Conservation (phyloP, 371 early-diverging fungal genomes). For the Umbelopsis sp. region DNA sequence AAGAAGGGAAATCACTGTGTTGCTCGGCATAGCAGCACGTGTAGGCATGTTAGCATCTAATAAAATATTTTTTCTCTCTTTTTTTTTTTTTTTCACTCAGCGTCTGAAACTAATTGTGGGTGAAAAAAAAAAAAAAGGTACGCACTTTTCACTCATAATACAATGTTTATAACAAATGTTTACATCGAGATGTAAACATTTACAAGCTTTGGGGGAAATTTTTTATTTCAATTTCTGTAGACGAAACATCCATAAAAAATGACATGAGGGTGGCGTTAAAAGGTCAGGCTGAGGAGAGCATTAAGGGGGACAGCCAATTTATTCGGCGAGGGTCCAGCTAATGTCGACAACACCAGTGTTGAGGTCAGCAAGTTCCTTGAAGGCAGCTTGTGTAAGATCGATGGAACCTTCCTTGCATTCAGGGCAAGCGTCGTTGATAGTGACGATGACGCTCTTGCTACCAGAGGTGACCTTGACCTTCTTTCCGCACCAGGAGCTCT, state of each 20-base stretch:
- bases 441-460: constrained; percentile 28
- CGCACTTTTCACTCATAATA: not conserved
- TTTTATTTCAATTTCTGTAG: not conserved
- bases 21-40: too few relatives aligned
- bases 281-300: not conserved
- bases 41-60: too few relatives aligned
- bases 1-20: too few relatives aligned
- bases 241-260: not conserved
- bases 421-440: constrained; percentile 40
- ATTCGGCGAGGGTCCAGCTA: constrained; percentile 30
- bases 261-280: not conserved
- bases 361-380: constrained; percentile 25
- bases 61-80: too few relatives aligned
- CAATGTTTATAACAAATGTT: constrained; percentile 5
- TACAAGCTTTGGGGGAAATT: not conserved
- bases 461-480: constrained; percentile 27
- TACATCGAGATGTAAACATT: not conserved
- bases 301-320: not conserved
- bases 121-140: not conserved
- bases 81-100: too few relatives aligned
- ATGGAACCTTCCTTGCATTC: constrained; percentile 32
- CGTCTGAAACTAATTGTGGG: too few relatives aligned
- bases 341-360: constrained; percentile 30
- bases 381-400: constrained; percentile 31
- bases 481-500: constrained; percentile 37